Conservation (phyloP, 192 early-diverging fungal genomes). For the Dissophora globulifera region DNA sequence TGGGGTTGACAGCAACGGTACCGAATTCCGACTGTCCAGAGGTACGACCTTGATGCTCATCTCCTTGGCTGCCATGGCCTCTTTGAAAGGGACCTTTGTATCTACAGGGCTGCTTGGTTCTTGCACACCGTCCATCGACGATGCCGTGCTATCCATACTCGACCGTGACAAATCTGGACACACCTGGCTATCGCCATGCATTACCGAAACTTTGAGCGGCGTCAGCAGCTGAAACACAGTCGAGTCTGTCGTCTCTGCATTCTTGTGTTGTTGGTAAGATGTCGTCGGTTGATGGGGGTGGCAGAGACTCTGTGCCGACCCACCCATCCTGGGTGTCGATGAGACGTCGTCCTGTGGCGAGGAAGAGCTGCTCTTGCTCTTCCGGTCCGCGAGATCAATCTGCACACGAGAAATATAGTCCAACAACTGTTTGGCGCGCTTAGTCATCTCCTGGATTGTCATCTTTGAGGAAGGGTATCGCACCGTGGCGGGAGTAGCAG, state of each 20-base stretch:
- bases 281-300: neutral
- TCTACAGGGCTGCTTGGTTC: constrained; percentile 24
- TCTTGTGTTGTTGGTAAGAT: neutral
- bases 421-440: constrained; percentile 71
- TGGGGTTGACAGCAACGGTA: constrained; percentile 34
- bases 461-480: constrained; percentile 65
- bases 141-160: constrained; percentile 36
- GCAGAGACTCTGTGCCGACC: neutral
- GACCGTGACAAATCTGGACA: constrained; percentile 39
- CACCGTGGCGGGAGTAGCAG: constrained; percentile 61
- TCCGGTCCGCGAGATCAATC: constrained; percentile 57
- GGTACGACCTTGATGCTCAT: constrained; percentile 46
- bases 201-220: neutral
- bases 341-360: constrained; percentile 6
- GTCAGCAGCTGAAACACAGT: constrained; percentile 12
- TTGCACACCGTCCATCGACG: constrained; percentile 14
- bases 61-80: neutral
- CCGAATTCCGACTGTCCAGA: neutral
- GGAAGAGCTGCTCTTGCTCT: constrained; percentile 12
- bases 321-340: neutral
- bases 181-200: constrained; percentile 38
- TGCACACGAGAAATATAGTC: constrained; percentile 70
- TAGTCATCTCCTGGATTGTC: constrained; percentile 71
- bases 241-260: neutral
- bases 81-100: constrained; percentile 2